Conservation (phyloP, 176 grass and related monocot genomes). For the Oryza brachyantha region DNA sequence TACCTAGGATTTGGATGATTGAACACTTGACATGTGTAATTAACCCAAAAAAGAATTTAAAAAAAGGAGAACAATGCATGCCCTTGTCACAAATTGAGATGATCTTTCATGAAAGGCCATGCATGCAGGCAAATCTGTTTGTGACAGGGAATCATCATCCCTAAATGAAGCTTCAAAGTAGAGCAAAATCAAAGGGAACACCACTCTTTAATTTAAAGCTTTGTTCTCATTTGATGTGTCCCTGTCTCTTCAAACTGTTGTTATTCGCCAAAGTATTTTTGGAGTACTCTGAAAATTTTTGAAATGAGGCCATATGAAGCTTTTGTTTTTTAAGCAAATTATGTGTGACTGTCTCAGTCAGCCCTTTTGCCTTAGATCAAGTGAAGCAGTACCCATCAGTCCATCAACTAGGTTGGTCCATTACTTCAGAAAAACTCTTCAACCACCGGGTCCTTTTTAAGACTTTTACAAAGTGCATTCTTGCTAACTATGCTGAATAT, state of each 20-base stretch:
- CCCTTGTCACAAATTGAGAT: background rate
- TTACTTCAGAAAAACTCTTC: background rate
- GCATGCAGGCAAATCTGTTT: background rate
- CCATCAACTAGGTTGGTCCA: background rate
- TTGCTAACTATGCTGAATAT: background rate
- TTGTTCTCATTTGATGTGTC: background rate
- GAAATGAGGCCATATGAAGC: background rate
- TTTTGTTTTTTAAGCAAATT: background rate
- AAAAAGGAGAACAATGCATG: background rate
- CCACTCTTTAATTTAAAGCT: background rate
- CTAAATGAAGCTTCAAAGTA: background rate
- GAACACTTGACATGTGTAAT: background rate
- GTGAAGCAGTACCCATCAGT: background rate
- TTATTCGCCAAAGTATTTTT: background rate
- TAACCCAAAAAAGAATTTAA: background rate
- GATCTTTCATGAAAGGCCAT: background rate
- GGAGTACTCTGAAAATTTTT: background rate
- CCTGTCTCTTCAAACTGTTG: no score
- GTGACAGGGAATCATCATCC: background rate
- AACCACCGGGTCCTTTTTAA: conserved; percentile 5
- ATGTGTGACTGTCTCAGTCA: background rate
- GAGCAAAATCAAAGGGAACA: background rate
- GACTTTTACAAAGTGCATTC: background rate
- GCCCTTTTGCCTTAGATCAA: background rate
- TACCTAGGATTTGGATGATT: background rate